phyloP scores from a whole-genome alignment of 1,284 basidiomycete genomes.

The Fomitopsis schrenkii region DNA sequence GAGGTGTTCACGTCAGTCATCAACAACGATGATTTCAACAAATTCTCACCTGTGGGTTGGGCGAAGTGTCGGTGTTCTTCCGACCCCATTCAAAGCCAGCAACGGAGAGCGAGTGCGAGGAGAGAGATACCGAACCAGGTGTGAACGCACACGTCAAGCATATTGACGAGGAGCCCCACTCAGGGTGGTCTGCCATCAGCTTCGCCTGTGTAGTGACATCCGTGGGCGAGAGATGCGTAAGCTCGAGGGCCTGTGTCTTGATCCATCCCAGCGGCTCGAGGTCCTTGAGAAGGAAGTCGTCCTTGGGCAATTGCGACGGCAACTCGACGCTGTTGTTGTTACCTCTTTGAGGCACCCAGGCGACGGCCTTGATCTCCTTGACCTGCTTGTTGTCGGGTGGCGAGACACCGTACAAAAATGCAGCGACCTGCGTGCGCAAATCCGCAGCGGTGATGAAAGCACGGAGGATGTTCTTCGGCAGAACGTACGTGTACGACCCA shows the following conservation, averaged over 20 bases:
- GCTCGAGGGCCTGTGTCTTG: conserved; percentile 93
- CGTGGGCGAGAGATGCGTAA: conserved; percentile 87
- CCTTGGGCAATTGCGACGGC: conserved; percentile 82
- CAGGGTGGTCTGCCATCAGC: conserved; percentile 93
- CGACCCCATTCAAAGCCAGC: conserved; percentile 98
- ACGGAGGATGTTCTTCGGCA: conserved; percentile 96
- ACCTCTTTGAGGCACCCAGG: conserved; percentile 94
- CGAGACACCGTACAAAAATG: conserved; percentile 89
- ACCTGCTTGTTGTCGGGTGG: conserved; percentile 97
- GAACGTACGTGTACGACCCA: conserved; percentile 89
- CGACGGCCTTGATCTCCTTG: conserved; percentile 97
- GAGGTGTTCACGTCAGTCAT: conserved; percentile 11
- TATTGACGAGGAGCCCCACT: conserved; percentile 93
- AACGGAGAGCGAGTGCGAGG: conserved; percentile 87
- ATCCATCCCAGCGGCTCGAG: conserved; percentile 97
- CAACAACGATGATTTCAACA: neutral
- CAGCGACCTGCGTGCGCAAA: conserved; percentile 94
- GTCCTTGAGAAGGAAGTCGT: conserved; percentile 93
- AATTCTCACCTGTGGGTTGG: conserved; percentile 66
- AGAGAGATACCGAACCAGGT: conserved; percentile 94
- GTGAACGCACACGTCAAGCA: conserved; percentile 96
- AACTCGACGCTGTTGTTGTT: conserved; percentile 93
- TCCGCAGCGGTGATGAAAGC: conserved; percentile 95
- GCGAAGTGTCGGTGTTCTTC: conserved; percentile 86
- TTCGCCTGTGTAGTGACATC: conserved; percentile 97